Evolutionary conservation across 1,139 yeast species (phyloP).

Genomic region (Geotrichum phurueaensis): DNA sequence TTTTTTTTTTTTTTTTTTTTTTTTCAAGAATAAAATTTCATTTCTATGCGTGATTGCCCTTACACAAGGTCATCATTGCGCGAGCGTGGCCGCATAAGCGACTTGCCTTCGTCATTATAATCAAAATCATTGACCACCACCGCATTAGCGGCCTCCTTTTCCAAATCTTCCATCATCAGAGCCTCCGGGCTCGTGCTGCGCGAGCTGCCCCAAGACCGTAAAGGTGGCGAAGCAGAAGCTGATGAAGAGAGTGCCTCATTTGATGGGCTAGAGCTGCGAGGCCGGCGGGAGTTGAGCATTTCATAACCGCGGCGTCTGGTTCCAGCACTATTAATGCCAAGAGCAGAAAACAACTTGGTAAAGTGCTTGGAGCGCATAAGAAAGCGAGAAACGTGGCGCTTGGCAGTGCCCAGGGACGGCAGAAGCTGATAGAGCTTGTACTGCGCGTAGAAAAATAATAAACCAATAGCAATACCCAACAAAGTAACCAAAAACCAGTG

Average conservation of each 20-base stretch:
- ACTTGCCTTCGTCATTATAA: slow-evolving; percentile 1
- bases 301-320: neutral
- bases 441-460: slow-evolving; percentile 53
- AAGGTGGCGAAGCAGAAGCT: neutral
- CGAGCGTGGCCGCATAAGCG: slow-evolving; percentile 1
- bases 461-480: slow-evolving; percentile 59
- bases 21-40: too few species aligned
- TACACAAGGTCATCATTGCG: slow-evolving; percentile 5
- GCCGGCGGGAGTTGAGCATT: neutral
- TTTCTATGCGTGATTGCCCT: neutral
- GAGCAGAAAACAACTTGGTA: neutral
- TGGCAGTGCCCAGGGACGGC: slow-evolving; percentile 1
- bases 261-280: neutral
- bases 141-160: neutral
- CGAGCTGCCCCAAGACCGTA: neutral
- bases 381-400: slow-evolving; percentile 1
- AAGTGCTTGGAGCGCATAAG: neutral
- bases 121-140: neutral
- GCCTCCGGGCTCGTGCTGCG: slow-evolving; percentile 3
- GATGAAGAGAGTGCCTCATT: neutral
- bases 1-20: too few species aligned
- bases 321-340: neutral
- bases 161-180: neutral
- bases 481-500: slow-evolving; percentile 67
- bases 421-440: slow-evolving; percentile 46